Base-by-base conservation (phyloP, 2,329 filamentous ascomycete genomes). In the Herpotrichia juniperi region DNA sequence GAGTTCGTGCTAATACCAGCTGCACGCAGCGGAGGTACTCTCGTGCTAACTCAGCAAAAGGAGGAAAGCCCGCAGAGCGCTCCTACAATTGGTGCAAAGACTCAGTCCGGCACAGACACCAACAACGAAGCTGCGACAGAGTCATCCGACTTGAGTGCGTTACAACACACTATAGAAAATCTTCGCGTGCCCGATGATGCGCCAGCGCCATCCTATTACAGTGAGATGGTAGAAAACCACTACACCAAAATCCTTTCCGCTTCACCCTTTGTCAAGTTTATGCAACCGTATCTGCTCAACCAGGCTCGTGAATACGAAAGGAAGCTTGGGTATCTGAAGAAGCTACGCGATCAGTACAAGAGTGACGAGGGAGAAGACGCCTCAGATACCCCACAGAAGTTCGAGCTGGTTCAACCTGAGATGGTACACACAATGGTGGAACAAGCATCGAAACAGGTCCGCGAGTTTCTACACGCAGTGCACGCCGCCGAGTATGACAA, bases 401-500 rank as follows among this genome's bases (percentile, higher is more conserved):
- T 99, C 61, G 88, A 96, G 62, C 83, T 99, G 9, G 96, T 99
- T 57, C 91, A 90, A 55, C 93, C 94, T 1, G 91, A 96, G 62
- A 97, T 97, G 93, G 90, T 99, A 0, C 91, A 96, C 63, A 84
- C 89, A 51, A 87, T 91, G 40, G 86, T 91, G 1, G 87, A 90
- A 47, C 87, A 88, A 62, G 89, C 91, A 3, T 90, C 93, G 0
- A 86, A 86, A 39, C 91, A 96, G 67, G 90, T 97, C 26, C 92
- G 93, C 77, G 93, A 97, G 64, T 91, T 97, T 43, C 78, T 99
- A 6, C 92, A 94, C 69, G 94, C 94, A 19, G 93, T 97, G 11
- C 93, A 97, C 72, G 91, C 97, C 69, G 93, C 93, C 1, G 94
- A 99, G 72, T 97, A 97, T 64, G 93, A 99, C 71, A 96, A 94